A percentile compares a stretch with the other conserved stretches of the same genome.
Conservation (phyloP, 306 rosid species). For the Arachis hypogaea region DNA sequence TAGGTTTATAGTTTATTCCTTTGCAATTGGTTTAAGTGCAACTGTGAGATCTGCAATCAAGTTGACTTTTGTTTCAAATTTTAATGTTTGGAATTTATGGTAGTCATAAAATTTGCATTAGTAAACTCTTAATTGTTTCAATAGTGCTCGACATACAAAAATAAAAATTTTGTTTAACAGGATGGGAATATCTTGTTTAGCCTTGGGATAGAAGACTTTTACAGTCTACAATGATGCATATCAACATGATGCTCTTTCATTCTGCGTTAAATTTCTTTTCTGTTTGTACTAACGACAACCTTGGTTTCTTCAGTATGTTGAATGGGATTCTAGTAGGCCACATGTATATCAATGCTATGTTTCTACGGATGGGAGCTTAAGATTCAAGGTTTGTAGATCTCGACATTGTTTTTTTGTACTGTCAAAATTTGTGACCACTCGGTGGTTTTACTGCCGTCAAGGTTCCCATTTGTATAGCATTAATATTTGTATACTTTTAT, state of each 20-base stretch:
- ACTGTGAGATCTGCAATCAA: background rate
- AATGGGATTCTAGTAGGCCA: conserved; percentile 66
- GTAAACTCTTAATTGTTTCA: background rate
- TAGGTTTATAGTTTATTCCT: background rate
- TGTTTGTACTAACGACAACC: conserved; percentile 7
- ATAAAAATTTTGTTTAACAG: background rate
- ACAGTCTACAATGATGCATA: background rate
- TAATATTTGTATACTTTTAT: background rate
- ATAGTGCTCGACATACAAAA: background rate
- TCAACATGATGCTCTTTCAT: background rate
- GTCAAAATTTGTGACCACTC: background rate
- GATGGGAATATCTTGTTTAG: background rate
- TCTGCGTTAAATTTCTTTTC: background rate
- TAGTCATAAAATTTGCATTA: background rate
- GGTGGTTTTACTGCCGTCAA: conserved; percentile 16
- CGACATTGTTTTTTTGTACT: background rate
- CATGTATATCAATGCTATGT: conserved; percentile 65
- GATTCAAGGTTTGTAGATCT: conserved; percentile 66
- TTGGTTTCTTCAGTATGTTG: conserved; percentile 52
- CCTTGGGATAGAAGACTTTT: background rate
- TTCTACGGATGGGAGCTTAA: conserved; percentile 51
- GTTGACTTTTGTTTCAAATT: background rate
- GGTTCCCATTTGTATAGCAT: background rate
- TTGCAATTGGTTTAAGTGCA: background rate
- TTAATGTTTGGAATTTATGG: background rate